These are phyloP conservation scores for Penicillium chermesinum DNA, from an alignment of 495 filamentous ascomycete species.

Conservation along the genomic window DNA sequence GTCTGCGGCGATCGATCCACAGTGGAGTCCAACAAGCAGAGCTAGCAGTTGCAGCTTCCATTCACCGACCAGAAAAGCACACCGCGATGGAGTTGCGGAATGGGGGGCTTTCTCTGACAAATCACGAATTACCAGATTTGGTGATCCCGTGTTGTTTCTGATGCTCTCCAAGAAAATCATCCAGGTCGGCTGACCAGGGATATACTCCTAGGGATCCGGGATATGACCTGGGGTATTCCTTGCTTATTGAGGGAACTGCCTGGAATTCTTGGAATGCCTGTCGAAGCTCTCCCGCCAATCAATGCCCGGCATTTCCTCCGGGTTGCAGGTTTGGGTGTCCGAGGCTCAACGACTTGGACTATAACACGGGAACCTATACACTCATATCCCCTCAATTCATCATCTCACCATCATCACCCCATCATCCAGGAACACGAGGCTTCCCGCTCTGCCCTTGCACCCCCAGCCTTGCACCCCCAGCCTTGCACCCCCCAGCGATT, in stretches of 20 bases:
- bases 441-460: too few species aligned
- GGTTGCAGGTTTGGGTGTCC: not conserved
- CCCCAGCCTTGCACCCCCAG: too few species aligned
- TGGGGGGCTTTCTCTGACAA: conserved; percentile 1
- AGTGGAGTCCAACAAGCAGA: not conserved
- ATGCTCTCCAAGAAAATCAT: not conserved
- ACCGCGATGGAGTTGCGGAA: conserved; percentile 1
- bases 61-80: conserved; percentile 2
- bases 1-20: conserved; percentile 5
- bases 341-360: too few species aligned
- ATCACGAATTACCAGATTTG: conserved; percentile 16
- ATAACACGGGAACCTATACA: too few species aligned
- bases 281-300: conserved; percentile 13
- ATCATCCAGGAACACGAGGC: too few species aligned
- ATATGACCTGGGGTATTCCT: too few species aligned
- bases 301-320: not conserved
- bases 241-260: conserved; percentile 15
- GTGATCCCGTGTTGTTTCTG: conserved; percentile 24
- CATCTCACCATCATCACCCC: too few species aligned
- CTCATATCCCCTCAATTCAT: too few species aligned
- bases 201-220: too few species aligned
- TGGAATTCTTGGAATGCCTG: conserved; percentile 10
- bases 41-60: conserved; percentile 5
- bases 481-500: too few species aligned
- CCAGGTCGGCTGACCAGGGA: conserved; percentile 21